Evolutionary conservation across 2,329 filamentous ascomycete species (phyloP).

Genomic region (Fusarium tanahbumbuense): DNA sequence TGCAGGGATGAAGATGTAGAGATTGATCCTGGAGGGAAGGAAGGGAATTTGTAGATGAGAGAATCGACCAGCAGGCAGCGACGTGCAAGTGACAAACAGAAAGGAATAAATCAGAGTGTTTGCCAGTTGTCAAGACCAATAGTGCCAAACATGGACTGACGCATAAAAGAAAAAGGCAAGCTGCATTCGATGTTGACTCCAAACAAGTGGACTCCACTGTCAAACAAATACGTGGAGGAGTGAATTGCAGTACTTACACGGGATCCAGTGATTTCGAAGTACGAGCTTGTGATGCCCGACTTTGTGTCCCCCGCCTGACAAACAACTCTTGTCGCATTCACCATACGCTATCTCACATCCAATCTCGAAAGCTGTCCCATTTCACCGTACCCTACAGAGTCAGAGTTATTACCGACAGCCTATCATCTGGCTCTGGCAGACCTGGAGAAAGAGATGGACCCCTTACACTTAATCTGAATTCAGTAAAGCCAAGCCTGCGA

Average conservation of each 20-base stretch:
- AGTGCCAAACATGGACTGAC: not conserved
- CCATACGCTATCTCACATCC: not conserved
- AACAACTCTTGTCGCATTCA: not conserved
- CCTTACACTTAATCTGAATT: no score
- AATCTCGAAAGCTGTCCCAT: not conserved
- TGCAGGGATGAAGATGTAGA: not conserved
- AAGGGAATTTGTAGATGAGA: not conserved
- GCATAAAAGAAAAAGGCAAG: not conserved
- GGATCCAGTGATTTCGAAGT: not conserved
- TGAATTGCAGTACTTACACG: not conserved
- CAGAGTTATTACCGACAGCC: no score
- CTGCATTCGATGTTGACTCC: accelerated
- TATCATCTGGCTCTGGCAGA: no score
- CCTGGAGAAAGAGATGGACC: no score
- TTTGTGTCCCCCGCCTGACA: not conserved
- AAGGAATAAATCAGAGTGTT: not conserved
- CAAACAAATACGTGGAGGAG: not conserved
- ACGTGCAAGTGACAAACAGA: not conserved
- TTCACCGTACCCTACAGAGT: no score
- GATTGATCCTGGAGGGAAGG: not conserved
- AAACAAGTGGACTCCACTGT: not conserved
- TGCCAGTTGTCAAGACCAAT: not conserved
- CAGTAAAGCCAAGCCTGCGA: no score
- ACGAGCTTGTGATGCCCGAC: not conserved
- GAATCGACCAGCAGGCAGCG: not conserved